Evolutionary conservation across 2,329 filamentous ascomycete species (phyloP), one percentile per base, ranked within the genome.

Genomic region (Xylaria digitata): DNA sequence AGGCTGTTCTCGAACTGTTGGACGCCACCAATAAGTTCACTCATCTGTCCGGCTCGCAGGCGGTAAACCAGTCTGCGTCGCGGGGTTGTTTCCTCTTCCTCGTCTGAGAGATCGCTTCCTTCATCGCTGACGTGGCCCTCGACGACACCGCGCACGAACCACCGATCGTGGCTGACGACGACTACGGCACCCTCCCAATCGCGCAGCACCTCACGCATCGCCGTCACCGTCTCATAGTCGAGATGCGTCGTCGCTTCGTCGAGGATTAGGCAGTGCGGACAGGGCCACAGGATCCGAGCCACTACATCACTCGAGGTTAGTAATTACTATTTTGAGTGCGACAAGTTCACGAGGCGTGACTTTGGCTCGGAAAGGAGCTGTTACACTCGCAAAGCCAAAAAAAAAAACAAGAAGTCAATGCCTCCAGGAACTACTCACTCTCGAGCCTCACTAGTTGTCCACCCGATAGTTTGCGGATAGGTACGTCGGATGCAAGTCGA

Each of bases 211-310:
- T 86, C 83, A 0, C 90, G 84, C 61, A 96, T 79, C 1, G 91
- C 92, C 7, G 87, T 86, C 26, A 95, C 92, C 0, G 91, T 95
- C 79, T 96, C 88, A 68, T 91, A 92, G 76, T 96, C 93, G 46
- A 96, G 83, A 81, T 97, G 93, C 0, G 93, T 95, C 6, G 92
- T 96, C 26, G 93, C 90, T 77, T 93, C 93, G 75, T 95, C 92
- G 7, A 95, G 84, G 6, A 95, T 84, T 2, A 95, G 83, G 63
- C 92, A 85, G 70, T 94, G 92, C 21, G 92, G 92, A 3, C 86
- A 82, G 46, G 81, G 82, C 84, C 89, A 90, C 42, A 95, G 80
- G n/a, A 94, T 79, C 54, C 87, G 85, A 1, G 91, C 91, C 56
- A 95, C 81, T 67, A 30, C 8, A 30, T n/a, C 2, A 7, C 19